Conservation (phyloP, 768 basidiomycete species). For the Lactarius pseudohatsudake region DNA sequence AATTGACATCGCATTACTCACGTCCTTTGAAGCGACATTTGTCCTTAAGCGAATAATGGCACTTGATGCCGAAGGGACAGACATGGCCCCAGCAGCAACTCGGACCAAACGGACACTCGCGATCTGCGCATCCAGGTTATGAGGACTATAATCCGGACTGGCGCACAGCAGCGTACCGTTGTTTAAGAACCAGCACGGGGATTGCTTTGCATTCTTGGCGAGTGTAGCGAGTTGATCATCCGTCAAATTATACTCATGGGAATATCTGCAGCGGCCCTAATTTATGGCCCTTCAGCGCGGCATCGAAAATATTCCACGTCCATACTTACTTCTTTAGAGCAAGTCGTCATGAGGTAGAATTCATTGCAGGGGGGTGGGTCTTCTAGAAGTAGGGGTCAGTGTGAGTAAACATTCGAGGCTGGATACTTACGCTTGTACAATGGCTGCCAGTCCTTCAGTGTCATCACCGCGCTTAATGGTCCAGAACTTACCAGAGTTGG, state of each 20-base stretch:
- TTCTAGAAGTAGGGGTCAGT: constrained; percentile 45
- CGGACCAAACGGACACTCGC: constrained; percentile 72
- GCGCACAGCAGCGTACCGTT: constrained; percentile 49
- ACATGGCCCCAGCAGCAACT: constrained; percentile 82
- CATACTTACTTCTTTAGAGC: constrained; percentile 61
- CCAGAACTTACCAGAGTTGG: constrained; percentile 42
- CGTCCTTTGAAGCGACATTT: constrained; percentile 88
- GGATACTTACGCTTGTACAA: constrained; percentile 24
- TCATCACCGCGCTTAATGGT: not conserved
- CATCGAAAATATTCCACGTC: not conserved
- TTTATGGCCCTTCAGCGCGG: constrained; percentile 3
- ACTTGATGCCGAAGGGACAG: constrained; percentile 64
- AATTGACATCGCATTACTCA: constrained; percentile 34
- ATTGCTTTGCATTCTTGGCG: constrained; percentile 77
- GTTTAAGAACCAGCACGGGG: constrained; percentile 82
- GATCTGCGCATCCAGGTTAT: constrained; percentile 41
- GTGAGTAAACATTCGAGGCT: constrained; percentile 14
- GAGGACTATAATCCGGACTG: not conserved
- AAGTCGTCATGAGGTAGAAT: constrained; percentile 72
- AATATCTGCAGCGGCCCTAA: constrained; percentile 68
- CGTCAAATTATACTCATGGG: constrained; percentile 74
- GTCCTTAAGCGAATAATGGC: constrained; percentile 67
- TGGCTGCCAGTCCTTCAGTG: constrained; percentile 15
- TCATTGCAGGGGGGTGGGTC: constrained; percentile 85
- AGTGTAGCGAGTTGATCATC: constrained; percentile 70